Evolutionary conservation across 768 basidiomycete genomes (phyloP), one percentile per base, ranked within the genome.

Genomic region (Suillus subalutaceus): DNA sequence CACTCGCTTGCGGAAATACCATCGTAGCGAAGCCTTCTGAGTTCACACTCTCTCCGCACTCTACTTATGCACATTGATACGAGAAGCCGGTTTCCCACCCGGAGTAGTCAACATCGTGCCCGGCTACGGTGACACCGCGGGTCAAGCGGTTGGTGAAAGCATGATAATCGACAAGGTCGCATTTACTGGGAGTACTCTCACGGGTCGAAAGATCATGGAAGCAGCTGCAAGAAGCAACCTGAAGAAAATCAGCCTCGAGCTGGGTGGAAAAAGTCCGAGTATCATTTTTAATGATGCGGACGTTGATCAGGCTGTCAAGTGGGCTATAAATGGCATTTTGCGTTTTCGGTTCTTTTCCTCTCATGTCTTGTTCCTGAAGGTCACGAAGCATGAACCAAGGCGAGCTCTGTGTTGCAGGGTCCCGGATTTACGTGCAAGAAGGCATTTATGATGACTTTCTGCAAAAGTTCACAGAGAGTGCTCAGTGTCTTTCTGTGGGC

Each of bases 21-120:
- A 81, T 95, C 66, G 82, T 96, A 64, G 80, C 94, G 72, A 96
- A 94, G 80, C 89, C 92, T 7, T 93, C 92, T 1, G 93, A 93
- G 70, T 82, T 92, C 69, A 93, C 91, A 0, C 90, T 9, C 77
- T 91, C 38, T 85, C 89, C 16, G 90, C 90, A 4, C 74, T 92
- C 55, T 78, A 76, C 46, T 65, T 87, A 41, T 74, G 74, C 52
- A 79, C 81, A 18, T 81, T 93, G 61, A 79, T 88, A 68, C 75
- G 81, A 30, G 85, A 92, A 73, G 91, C 91, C 3, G 91, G 91
- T 16, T 88, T 92, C 78, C 92, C 91, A 9, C 81, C 87, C 20
- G 92, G 93, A 63, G 90, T 90, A 41, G 82, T 96, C 69, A 94
- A 96, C 77, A 78, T 93, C 67, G 74, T 96, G 57, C 84, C 84